These are phyloP conservation scores for Saccharomyces uvarum DNA, from an alignment of 1,139 yeast species.

Conservation along the genomic window DNA sequence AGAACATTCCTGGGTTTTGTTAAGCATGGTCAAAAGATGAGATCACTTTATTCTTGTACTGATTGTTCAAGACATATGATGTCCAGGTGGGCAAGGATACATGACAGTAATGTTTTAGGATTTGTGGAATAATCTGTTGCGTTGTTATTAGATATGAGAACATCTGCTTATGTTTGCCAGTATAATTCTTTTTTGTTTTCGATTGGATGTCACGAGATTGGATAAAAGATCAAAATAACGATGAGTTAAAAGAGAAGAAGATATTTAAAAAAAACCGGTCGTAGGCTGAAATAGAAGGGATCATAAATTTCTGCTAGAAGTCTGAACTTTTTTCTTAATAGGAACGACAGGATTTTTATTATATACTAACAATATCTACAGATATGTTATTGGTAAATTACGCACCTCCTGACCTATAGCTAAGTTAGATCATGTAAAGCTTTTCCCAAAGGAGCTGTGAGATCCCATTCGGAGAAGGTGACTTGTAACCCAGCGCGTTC, in stretches of 20 bases:
- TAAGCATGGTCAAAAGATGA: no score
- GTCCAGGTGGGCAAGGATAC: not conserved
- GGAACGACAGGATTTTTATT: not conserved
- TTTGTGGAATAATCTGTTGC: not conserved
- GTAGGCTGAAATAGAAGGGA: not conserved
- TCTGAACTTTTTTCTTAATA: no score
- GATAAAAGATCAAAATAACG: not conserved
- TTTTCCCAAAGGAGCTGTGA: constrained; percentile 2
- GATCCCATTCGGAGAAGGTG: constrained; percentile 4
- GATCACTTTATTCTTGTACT: no score
- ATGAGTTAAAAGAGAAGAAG: not conserved
- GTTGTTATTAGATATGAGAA: no score
- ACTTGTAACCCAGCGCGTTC: constrained; percentile 5
- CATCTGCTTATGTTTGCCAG: no score
- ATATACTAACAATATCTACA: not conserved
- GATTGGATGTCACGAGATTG: not conserved
- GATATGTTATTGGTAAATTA: not conserved
- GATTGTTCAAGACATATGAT: not conserved
- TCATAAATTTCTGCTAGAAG: not conserved
- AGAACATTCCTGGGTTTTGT: no score
- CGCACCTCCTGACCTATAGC: not conserved
- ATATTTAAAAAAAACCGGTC: not conserved
- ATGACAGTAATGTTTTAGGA: not conserved
- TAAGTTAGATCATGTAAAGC: constrained; percentile 4
- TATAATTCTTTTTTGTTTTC: not conserved